A percentile compares a stretch with the other conserved stretches of the same genome.
phyloP scores from a whole-genome alignment of 108 stramenopile genomes.

The Cyclotella kingstonii region DNA sequence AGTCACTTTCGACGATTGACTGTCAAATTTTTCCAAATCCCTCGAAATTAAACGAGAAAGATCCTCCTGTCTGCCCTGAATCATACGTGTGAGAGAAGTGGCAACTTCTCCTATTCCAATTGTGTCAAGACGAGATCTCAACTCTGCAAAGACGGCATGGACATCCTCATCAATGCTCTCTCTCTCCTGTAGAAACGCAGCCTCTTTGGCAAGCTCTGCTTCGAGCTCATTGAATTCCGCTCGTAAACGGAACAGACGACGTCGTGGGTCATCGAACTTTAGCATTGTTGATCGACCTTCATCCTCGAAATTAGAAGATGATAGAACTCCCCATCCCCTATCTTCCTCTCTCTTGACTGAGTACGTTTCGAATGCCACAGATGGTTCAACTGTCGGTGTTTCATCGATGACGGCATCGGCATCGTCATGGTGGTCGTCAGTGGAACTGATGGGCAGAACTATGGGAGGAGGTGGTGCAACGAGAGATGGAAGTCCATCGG shows the following conservation, averaged over 20 bases:
- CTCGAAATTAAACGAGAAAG: constrained; percentile 26
- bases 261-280: constrained; percentile 24
- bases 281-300: background rate
- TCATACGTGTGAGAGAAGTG: constrained; percentile 7
- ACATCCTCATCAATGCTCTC: constrained; percentile 5
- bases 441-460: constrained; percentile 2
- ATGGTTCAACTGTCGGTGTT: constrained; percentile 3
- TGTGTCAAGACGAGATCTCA: constrained; percentile 24
- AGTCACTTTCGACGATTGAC: background rate
- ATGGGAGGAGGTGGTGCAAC: constrained; percentile 49
- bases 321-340: constrained; percentile 16
- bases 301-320: background rate
- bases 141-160: constrained; percentile 6
- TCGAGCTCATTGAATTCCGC: constrained; percentile 42
- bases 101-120: constrained; percentile 18
- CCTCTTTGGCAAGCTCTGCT: constrained; percentile 1
- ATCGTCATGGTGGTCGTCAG: constrained; percentile 1
- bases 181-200: background rate
- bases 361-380: constrained; percentile 37
- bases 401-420: constrained; percentile 32
- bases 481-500: constrained; percentile 68
- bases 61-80: constrained; percentile 29
- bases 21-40: constrained; percentile 28
- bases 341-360: background rate
- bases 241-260: constrained; percentile 20